phyloP scores from a whole-genome alignment of 2,329 filamentous ascomycete species.

The Colletotrichum neosansevieriae region DNA sequence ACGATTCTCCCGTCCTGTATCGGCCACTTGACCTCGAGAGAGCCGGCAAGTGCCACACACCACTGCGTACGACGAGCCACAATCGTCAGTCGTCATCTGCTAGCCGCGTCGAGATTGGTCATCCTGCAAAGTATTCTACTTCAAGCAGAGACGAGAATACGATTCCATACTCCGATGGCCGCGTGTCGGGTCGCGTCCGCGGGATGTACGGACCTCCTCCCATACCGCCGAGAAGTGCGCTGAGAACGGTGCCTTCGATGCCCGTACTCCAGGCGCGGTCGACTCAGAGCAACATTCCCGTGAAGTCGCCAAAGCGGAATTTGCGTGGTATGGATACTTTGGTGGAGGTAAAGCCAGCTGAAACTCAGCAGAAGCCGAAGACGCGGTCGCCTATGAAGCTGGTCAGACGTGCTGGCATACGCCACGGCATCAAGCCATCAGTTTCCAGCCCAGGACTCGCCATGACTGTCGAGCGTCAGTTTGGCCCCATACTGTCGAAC shows the following conservation, averaged over 20 bases:
- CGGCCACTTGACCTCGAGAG: neutral
- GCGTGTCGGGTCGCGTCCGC: neutral
- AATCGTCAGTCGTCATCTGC: conserved; percentile 31
- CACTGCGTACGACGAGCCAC: conserved; percentile 17
- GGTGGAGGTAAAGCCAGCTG: neutral
- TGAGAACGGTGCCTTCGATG: conserved; percentile 30
- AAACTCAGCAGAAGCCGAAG: neutral
- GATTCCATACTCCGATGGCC: conserved; percentile 16
- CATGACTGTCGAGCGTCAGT: conserved; percentile 21
- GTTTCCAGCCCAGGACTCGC: conserved; percentile 29
- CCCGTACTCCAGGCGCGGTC: conserved; percentile 12
- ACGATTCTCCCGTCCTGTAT: conserved; percentile 44
- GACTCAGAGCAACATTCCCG: conserved; percentile 19
- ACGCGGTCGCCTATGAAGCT: conserved; percentile 34
- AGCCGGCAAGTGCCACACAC: conserved; percentile 11
- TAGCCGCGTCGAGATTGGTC: conserved; percentile 13
- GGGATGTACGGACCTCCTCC: conserved; percentile 17
- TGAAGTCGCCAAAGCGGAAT: conserved; percentile 15
- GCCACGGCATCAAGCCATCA: conserved; percentile 8
- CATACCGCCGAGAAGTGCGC: conserved; percentile 33
- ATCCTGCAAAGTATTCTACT: neutral
- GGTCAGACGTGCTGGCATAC: conserved; percentile 7
- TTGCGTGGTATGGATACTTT: conserved; percentile 11
- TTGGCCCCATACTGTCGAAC: conserved; percentile 4
- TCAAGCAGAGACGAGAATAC: conserved; percentile 29